Percentiles rank a stretch among this genome's conserved stretches.
Evolutionary conservation across 2,329 filamentous ascomycete genomes (phyloP).

Genomic region (Allantophomopsis lycopodina): DNA sequence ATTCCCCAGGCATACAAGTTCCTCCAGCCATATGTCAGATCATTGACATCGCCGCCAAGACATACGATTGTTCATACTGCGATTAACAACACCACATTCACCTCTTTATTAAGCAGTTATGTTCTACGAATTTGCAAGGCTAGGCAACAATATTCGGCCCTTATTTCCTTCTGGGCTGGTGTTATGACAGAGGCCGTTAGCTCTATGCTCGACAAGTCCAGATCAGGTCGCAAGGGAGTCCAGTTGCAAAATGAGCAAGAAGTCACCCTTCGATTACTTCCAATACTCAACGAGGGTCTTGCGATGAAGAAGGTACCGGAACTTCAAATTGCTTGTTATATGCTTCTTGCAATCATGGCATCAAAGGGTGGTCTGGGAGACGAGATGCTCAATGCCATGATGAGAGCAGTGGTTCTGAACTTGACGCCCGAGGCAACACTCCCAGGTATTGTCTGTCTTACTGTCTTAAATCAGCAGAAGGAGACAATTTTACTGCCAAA

Average conservation of each 20-base stretch:
- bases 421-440: slow-evolving; percentile 63
- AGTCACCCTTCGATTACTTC: slow-evolving; percentile 54
- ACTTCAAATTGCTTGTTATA: slow-evolving; percentile 77
- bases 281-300: slow-evolving; percentile 63
- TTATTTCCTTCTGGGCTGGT: slow-evolving; percentile 85
- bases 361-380: slow-evolving; percentile 73
- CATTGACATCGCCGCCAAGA: slow-evolving; percentile 62
- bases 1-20: slow-evolving; percentile 71
- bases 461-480: slow-evolving; percentile 70
- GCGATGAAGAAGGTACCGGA: slow-evolving; percentile 63
- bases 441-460: slow-evolving; percentile 65
- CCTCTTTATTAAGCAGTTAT: slow-evolving; percentile 65
- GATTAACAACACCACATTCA: slow-evolving; percentile 63
- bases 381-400: slow-evolving; percentile 66
- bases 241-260: slow-evolving; percentile 73
- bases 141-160: slow-evolving; percentile 59
- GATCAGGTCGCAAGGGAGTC: slow-evolving; percentile 61
- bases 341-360: slow-evolving; percentile 76
- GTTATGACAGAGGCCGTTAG: slow-evolving; percentile 76
- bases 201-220: slow-evolving; percentile 64
- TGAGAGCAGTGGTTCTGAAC: slow-evolving; percentile 73
- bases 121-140: slow-evolving; percentile 60
- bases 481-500: slow-evolving; percentile 55
- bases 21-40: slow-evolving; percentile 72
- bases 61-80: slow-evolving; percentile 75